Base-by-base conservation (phyloP, 1,284 basidiomycete genomes). In the Cryptococcus sp. region DNA sequence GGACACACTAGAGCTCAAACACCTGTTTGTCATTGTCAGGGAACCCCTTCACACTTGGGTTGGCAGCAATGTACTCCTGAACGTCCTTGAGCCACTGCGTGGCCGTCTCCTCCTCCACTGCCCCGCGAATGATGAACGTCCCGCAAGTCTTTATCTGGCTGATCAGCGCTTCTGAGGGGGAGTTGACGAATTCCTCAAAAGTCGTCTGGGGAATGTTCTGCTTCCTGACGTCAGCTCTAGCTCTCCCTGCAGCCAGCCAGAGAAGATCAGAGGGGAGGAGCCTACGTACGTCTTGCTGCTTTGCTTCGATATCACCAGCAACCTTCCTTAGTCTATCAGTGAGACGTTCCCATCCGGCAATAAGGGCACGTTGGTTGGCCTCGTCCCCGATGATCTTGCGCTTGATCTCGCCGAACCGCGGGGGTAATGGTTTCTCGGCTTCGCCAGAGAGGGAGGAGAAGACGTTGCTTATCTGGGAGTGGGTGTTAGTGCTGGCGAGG, bases 11-110 rank as follows among this genome's bases (percentile, higher is more conserved):
- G 4, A 89, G 67, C 66, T 89, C 87, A 66, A 82, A 89, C 18
- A 84, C 85, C 71, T 88, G 86, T 53, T 87, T 84, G 62, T 88
- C 81, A 47, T 84, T 80, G 1, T 78, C 73, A 0, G 87, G 88
- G 64, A 84, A 86, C 1, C 87, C 87, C 84, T 70, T 66, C 28
- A 71, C 69, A 20, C 65, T 56, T 9, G 69, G 71, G 68, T 88
- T 88, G 1, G 69, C 68, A 1, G 73, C 65, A 37, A 83, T 81
- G 65, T 88, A 90, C 1, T 81, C 80, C 57, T 73, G 72, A 47
- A 87, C 79, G 1, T 80, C 75, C 33, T 75, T 68, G 57, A 88
- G 85, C 87, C 87, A 89, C 4, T 55, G 63, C 1, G 84, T 62
- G 0, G 86, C 87, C 80, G 68, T 55, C n/a, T 85, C 61, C 38